Base-by-base conservation (phyloP, 139 green algal species). In the Chara braunii region DNA sequence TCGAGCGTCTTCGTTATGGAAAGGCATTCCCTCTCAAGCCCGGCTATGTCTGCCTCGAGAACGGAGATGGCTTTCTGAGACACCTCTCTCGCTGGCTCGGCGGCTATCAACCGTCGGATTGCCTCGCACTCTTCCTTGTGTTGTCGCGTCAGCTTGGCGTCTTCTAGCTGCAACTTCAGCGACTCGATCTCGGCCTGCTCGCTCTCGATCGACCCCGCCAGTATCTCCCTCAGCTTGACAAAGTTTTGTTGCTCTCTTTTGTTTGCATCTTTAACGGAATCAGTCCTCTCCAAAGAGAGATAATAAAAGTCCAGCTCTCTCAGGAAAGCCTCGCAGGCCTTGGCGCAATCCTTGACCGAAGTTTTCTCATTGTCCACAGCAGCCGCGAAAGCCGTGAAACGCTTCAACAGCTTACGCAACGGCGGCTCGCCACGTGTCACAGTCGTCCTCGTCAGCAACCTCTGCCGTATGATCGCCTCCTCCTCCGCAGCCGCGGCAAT, bases 81-180 rank as follows among this genome's bases (percentile, higher is more conserved):
- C 0, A 45, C 48, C 14, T 61, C 43, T 2, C 80, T 57, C 0
- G 52, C 26, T 4, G 82, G 82, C 40, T 80, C 58, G 60, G 77
- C 59, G 33, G 54, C 50, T 12, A 81, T 72, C 45, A 82, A 54
- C 23, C 70, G 43, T 26, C 80, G 69, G 40, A 84, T 36, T 30
- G 18, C 31, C 37, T 80, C 82, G 64, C 81, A 83, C 55, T 85
- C 77, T 63, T 85, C 68, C 35, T 84, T 81, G 37, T 86, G 80
- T 45, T 80, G 72, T 24, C 77, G 68, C 42, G 81, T 48, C 30
- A 68, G 31, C 30, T 61, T 52, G 31, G 78, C 80, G 11, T 45
- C 40, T 31, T 77, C 48, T 30, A 86, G 74, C 60, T 86, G 68
- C 9, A 29, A 18, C 70, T 83, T 71, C 32, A 83, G 72, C 53